Evolutionary conservation across 805 yeast species (phyloP).

Genomic region (Pichia heedii): DNA sequence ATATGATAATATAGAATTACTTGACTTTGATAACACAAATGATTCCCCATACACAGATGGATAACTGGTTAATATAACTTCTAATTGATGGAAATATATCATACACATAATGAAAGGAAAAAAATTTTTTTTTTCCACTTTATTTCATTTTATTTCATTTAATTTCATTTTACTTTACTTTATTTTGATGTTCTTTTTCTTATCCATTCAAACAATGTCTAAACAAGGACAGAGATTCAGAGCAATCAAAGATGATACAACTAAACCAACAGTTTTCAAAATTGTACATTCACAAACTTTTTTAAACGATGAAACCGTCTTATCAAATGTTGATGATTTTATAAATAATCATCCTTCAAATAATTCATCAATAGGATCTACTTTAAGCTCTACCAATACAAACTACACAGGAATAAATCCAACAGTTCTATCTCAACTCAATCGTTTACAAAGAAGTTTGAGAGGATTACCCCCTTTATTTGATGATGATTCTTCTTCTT

Average conservation of each 20-base stretch:
- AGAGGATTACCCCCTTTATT: slow-evolving; percentile 30
- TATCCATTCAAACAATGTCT: not conserved
- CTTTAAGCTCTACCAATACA: not conserved
- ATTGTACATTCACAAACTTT: slow-evolving; percentile 11
- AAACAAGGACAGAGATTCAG: slow-evolving; percentile 8
- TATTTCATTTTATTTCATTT: no score
- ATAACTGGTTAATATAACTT: no score
- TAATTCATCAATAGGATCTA: not conserved
- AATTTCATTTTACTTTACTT: no score
- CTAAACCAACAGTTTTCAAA: slow-evolving; percentile 10
- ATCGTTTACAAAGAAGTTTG: slow-evolving; percentile 30
- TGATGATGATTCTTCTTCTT: slow-evolving; percentile 14
- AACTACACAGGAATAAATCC: slow-evolving; percentile 21
- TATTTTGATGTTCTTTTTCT: no score
- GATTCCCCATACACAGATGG: no score
- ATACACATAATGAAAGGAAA: no score
- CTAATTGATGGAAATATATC: no score
- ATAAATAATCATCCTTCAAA: slow-evolving; percentile 5
- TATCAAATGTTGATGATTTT: slow-evolving; percentile 10
- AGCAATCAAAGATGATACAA: slow-evolving; percentile 10
- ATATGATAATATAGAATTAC: no score
- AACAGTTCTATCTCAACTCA: slow-evolving; percentile 25
- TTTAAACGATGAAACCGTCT: slow-evolving; percentile 8
- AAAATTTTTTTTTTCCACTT: no score
- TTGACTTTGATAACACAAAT: no score